Evolutionary conservation across 768 basidiomycete species (phyloP).

Genomic region (Russula earlei): DNA sequence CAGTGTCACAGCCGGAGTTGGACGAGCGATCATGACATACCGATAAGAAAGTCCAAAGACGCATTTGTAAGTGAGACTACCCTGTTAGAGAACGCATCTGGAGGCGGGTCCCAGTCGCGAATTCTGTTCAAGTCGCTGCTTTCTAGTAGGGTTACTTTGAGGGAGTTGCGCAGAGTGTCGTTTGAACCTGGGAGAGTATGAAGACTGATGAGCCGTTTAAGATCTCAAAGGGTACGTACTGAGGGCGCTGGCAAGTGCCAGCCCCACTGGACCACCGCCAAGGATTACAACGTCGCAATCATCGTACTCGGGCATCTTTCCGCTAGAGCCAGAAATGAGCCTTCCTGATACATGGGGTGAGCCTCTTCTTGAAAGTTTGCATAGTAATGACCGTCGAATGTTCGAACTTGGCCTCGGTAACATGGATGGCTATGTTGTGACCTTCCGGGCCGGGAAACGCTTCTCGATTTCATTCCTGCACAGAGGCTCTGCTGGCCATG

Average conservation of each 20-base stretch:
- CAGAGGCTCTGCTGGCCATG: constrained; percentile 26
- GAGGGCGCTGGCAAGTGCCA: constrained; percentile 81
- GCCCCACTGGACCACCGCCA: constrained; percentile 87
- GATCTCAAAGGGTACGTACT: constrained; percentile 37
- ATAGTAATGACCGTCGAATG: not conserved
- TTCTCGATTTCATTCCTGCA: no score
- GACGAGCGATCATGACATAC: constrained; percentile 29
- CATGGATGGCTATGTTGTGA: no score
- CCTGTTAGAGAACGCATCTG: constrained; percentile 63
- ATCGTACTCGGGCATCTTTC: constrained; percentile 19
- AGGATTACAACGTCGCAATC: constrained; percentile 88
- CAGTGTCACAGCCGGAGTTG: not conserved
- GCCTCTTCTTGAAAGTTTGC: not conserved
- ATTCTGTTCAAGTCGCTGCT: constrained; percentile 65
- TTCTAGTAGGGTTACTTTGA: constrained; percentile 70
- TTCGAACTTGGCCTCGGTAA: not conserved
- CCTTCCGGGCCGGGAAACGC: no score
- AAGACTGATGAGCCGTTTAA: constrained; percentile 1
- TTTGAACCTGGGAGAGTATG: constrained; percentile 40
- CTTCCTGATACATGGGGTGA: not conserved
- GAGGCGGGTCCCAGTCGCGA: constrained; percentile 51
- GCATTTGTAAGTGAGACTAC: constrained; percentile 79
- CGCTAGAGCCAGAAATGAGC: not conserved
- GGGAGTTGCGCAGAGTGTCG: constrained; percentile 37
- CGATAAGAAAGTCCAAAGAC: constrained; percentile 56